phyloP scores from a whole-genome alignment of 2,329 filamentous ascomycete genomes.

The Cladosporium austrohemisphaericum region DNA sequence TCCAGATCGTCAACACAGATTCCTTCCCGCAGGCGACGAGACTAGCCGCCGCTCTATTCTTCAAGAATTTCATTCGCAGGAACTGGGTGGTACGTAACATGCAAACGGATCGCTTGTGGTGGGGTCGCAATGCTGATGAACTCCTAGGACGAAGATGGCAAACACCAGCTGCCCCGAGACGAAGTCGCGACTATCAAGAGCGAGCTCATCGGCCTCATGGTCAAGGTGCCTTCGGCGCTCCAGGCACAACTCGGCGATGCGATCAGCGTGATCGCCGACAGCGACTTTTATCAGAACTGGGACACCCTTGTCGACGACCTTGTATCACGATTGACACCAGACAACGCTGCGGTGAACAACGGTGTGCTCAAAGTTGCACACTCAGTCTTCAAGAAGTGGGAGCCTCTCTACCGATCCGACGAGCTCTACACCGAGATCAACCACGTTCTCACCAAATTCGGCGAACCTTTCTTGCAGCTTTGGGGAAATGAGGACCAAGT shows the following conservation, averaged over 20 bases:
- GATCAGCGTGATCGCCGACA: constrained; percentile 95
- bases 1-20: constrained; percentile 82
- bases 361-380: constrained; percentile 96
- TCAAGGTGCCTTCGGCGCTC: constrained; percentile 78
- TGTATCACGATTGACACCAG: constrained; percentile 76
- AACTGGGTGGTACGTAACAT: constrained; percentile 73
- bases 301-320: constrained; percentile 93
- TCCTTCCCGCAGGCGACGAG: constrained; percentile 72
- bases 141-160: constrained; percentile 76
- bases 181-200: constrained; percentile 91
- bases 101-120: background rate
- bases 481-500: constrained; percentile 68
- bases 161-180: constrained; percentile 77
- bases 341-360: constrained; percentile 80
- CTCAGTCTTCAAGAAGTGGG: constrained; percentile 95
- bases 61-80: constrained; percentile 96
- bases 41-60: constrained; percentile 83
- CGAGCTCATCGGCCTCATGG: constrained; percentile 95
- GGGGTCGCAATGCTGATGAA: constrained; percentile 19
- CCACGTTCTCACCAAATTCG: constrained; percentile 85
- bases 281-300: constrained; percentile 95
- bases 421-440: constrained; percentile 93
- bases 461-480: constrained; percentile 74
- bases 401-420: constrained; percentile 88
- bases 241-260: constrained; percentile 94